Percentiles rank a stretch among this genome's conserved stretches.
phyloP scores from a whole-genome alignment of 192 early-diverging fungal species.

The Phycomyces blakesleeanus region DNA sequence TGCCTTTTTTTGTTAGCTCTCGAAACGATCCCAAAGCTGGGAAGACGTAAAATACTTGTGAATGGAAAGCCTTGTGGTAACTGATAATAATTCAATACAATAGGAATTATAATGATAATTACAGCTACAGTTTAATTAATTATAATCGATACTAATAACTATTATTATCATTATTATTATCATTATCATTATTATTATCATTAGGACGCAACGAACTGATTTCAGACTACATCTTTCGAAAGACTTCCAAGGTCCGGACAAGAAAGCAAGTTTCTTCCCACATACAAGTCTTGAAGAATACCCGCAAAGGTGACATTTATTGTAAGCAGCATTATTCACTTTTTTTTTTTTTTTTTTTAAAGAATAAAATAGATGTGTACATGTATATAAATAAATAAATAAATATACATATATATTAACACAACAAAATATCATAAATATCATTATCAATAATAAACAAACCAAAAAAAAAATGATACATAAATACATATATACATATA shows the following conservation, averaged over 20 bases:
- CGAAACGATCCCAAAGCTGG: conserved; percentile 49
- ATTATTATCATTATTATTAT: conserved; percentile 30
- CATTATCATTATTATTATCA: conserved; percentile 20
- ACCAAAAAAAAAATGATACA: no score
- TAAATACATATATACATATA: no score
- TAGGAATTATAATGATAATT: no score
- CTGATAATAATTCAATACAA: no score
- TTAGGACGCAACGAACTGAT: conserved; percentile 72
- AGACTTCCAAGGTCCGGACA: conserved; percentile 61
- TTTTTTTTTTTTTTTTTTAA: no score
- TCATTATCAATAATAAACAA: no score
- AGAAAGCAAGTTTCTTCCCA: conserved; percentile 79
- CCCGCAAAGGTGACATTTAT: conserved; percentile 52
- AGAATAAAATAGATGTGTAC: no score
- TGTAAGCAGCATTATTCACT: conserved; percentile 32
- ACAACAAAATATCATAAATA: neutral
- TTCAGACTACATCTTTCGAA: conserved; percentile 67
- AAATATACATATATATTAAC: neutral
- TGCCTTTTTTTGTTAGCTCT: conserved; percentile 35
- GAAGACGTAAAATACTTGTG: conserved; percentile 48
- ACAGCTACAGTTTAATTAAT: conserved; percentile 37
- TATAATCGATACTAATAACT: no score
- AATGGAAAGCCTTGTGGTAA: conserved; percentile 50
- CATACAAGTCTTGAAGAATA: conserved; percentile 75
- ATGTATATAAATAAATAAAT: no score